Evolutionary conservation across 345 rosid species (phyloP).

Genomic region (Conringia planisiliqua): DNA sequence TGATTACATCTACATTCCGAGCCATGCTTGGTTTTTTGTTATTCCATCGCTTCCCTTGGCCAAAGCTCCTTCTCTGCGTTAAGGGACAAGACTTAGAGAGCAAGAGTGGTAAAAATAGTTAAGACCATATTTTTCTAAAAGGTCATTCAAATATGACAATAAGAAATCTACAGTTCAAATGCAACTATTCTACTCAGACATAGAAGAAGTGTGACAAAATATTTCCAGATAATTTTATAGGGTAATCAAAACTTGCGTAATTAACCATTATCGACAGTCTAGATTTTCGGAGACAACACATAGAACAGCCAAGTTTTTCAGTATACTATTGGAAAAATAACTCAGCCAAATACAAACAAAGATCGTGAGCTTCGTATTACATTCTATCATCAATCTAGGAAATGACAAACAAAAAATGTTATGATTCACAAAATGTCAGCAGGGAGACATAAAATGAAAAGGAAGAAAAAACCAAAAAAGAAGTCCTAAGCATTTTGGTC

Average conservation of each 20-base stretch:
- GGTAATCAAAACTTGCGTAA: background rate
- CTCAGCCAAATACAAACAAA: background rate
- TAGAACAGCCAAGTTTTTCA: too few species aligned
- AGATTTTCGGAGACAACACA: background rate
- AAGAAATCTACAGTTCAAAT: background rate
- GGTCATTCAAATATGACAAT: background rate
- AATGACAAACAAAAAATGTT: background rate
- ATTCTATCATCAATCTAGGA: background rate
- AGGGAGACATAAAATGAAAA: background rate
- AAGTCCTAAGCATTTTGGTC: background rate
- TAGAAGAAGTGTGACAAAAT: background rate
- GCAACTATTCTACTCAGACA: background rate
- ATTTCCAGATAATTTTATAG: background rate
- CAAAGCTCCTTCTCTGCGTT: slow-evolving; percentile 54
- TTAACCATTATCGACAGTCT: background rate
- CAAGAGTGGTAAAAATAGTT: background rate
- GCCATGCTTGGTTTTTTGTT: slow-evolving; percentile 58
- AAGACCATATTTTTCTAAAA: background rate
- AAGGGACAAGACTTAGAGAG: background rate
- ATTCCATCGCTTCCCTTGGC: slow-evolving; percentile 59
- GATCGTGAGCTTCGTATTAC: background rate
- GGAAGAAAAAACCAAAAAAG: background rate
- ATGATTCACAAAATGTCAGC: background rate
- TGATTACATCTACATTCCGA: slow-evolving; percentile 5
- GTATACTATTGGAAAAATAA: too few species aligned